Evolutionary conservation across 2,329 filamentous ascomycete species (phyloP), one percentile per base, ranked within the genome.

Genomic region (Colletotrichum liaoningense): DNA sequence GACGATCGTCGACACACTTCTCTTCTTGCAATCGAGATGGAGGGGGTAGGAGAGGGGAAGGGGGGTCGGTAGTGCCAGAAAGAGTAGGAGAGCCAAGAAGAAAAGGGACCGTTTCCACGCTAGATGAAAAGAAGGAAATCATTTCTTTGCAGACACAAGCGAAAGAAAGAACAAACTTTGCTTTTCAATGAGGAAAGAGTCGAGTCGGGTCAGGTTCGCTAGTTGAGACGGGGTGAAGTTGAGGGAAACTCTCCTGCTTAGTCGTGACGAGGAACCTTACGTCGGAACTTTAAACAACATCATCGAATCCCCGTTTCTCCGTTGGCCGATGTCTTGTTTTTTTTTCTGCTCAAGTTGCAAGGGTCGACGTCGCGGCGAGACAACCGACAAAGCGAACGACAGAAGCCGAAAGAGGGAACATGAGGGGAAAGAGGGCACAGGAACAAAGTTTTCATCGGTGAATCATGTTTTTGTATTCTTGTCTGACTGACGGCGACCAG

Each of bases 171-270:
- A 54, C 4, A 64, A 55, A 38, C 14, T 64, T 64, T n/a, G 52
- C 14, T 26, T 49, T n/a, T 7, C 26, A 54, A 12, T 49, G 7
- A 19, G 30, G 22, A 42, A 16, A 42, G 30, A 64, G 46, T 38
- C 28, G 26, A 49, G 22, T 54, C 30, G n/a, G 26, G 42, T 4
- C 30, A 30, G 26, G 42, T 49, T 49, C 42, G 19, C 42, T 38
- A 22, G 22, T 64, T 55, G 57, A 54, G 57, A 49, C 49, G 59
- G 38, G 35, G 55, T n/a, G 35, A 57, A 16, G 46, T 60, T 19
- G 64, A 63, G 16, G 28, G 16, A 72, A 73, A 73, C 66, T 73
- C 60, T 64, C 57, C 42, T 58, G 56, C 59, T 57, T 62, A 60
- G 59, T 56, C 38, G 57, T 54, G 52, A 58, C 57, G 60, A 67